Conservation (phyloP, 129 eudicot genomes). For the Flaveria trinervia region DNA sequence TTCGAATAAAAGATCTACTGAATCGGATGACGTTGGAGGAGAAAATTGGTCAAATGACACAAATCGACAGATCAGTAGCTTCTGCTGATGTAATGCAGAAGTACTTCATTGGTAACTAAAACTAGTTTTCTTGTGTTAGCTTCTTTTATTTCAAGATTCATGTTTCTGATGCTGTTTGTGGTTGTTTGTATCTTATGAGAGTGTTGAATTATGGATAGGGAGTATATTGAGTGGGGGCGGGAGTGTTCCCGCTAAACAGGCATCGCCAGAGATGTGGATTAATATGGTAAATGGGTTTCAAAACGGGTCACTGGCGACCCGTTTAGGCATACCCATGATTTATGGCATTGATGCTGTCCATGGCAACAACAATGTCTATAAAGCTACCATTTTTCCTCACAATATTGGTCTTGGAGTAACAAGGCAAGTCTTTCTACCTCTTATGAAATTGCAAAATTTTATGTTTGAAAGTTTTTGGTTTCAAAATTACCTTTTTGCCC, state of each 20-base stretch:
- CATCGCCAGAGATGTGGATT: conserved; percentile 68
- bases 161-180: background rate
- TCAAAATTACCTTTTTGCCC: conserved; percentile 1
- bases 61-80: conserved; percentile 69
- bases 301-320: conserved; percentile 63
- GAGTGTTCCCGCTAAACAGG: conserved; percentile 67
- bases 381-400: conserved; percentile 87
- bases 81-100: conserved; percentile 67
- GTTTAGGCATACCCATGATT: conserved; percentile 80
- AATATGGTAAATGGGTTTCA: conserved; percentile 70
- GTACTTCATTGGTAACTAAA: conserved; percentile 54
- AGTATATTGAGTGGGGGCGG: conserved; percentile 87
- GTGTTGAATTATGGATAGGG: conserved; percentile 43
- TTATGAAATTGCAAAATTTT: conserved; percentile 6
- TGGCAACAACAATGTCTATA: conserved; percentile 74
- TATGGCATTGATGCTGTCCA: conserved; percentile 91
- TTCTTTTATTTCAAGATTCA: background rate
- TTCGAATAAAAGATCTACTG: conserved; percentile 63
- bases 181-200: background rate
- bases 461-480: background rate
- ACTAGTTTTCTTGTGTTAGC: background rate
- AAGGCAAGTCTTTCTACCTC: conserved; percentile 46
- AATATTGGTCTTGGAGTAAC: conserved; percentile 86
- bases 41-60: conserved; percentile 83
- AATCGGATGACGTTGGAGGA: conserved; percentile 72